Base-by-base conservation (phyloP, 2,329 filamentous ascomycete species). In the Hypoxylon sp. region DNA sequence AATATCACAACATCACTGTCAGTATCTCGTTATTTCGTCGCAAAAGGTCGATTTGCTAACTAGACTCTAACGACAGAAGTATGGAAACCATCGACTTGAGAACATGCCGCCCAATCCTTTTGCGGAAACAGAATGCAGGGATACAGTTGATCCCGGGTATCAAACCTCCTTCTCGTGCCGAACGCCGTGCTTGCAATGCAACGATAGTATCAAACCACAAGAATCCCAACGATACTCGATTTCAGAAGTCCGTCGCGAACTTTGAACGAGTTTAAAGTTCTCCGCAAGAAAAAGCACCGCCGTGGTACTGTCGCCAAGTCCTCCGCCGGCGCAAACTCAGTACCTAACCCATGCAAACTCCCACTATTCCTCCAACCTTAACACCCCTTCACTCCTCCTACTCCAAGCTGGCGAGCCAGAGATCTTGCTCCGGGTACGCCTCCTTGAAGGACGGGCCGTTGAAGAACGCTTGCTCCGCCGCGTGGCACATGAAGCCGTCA, bases 121-220 rank as follows among this genome's bases (percentile, higher is more conserved):
- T 11, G 2, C 17, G 6, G 6, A 14, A 50, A 50, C 27, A 20
- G 51, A 42, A 7, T 35, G 25, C 1, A 35, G 7, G 27, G n/a
- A 14, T 33, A n/a, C 27, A 51, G 3, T 51, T 22, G 3, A 14
- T 25, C 13, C 17, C 31, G 30, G 20, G 20, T 44, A 22, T 25
- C 4, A 5, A 40, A 30, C 11, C 50, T 20, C 27, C 50, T 22
- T 37, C 27, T 40, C 8, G n/a, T 20, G n/a, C 50, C 30, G 8
- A 54, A n/a, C 50, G 50, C 50, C 13, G 20, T 25, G 31, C 50
- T 11, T 25, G 31, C 30, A 54, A 54, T 40, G 31, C 50, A 51
- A 51, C 33, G 49, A 27, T 3, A 54, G n/a, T 20, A 20, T 20
- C n/a, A 13, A 50, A 7, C 7, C 22, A 30, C 20, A 11, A 14